Conservation (phyloP, 306 rosid genomes). For the Acacia melanoxylon region DNA sequence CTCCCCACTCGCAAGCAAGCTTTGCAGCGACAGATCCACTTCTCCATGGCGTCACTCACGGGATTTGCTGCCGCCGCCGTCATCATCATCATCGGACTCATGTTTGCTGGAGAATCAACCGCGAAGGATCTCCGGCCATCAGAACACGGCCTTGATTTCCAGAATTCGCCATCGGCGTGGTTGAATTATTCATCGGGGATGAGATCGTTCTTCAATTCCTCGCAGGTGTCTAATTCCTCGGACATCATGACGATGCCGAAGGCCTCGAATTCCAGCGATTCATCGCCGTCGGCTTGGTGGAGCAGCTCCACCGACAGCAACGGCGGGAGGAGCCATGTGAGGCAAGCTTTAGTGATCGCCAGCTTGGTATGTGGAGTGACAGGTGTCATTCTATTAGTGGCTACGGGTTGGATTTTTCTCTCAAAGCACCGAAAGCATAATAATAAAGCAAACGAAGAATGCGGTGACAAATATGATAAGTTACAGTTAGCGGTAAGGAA, state of each 20-base stretch:
- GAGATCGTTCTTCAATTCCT: slow-evolving; percentile 68
- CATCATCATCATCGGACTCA: not conserved
- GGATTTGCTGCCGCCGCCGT: slow-evolving; percentile 12
- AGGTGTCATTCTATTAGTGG: slow-evolving; percentile 75
- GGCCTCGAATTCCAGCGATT: slow-evolving; percentile 42
- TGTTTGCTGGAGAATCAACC: slow-evolving; percentile 37
- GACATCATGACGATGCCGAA: slow-evolving; percentile 43
- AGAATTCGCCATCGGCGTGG: slow-evolving; percentile 45
- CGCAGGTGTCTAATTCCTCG: slow-evolving; percentile 40
- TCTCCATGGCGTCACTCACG: slow-evolving; percentile 35
- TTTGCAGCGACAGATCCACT: not conserved
- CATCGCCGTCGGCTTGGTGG: slow-evolving; percentile 53
- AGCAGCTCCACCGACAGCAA: slow-evolving; percentile 27
- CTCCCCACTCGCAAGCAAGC: not conserved
- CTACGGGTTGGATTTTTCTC: slow-evolving; percentile 51
- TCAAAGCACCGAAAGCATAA: slow-evolving; percentile 34
- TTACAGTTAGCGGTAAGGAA: slow-evolving; percentile 33
- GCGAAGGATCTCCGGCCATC: slow-evolving; percentile 77
- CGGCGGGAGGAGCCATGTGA: slow-evolving; percentile 34
- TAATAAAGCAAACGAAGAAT: slow-evolving; percentile 17
- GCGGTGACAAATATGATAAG: slow-evolving; percentile 19
- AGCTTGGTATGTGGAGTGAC: slow-evolving; percentile 73
- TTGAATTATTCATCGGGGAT: slow-evolving; percentile 41
- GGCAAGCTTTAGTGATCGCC: slow-evolving; percentile 50
- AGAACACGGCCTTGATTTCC: slow-evolving; percentile 70